Evolutionary conservation across 208 protist genomes (phyloP).

Genomic region (Wallacemonas sp.): DNA sequence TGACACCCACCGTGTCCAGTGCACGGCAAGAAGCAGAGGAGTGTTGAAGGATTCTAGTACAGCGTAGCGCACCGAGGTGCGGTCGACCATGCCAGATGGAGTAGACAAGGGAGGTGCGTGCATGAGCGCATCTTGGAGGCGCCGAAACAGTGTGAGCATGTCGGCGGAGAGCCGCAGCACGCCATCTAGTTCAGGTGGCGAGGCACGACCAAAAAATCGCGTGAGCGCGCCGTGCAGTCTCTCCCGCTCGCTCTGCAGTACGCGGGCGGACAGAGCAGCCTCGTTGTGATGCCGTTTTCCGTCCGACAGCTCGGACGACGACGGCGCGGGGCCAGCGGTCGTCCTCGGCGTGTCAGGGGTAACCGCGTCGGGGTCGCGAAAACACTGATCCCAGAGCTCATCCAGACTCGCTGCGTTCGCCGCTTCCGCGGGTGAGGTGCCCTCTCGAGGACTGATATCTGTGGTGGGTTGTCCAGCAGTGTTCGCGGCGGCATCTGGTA

Average conservation of each 20-base stretch:
- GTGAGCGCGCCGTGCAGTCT: conserved; percentile 12
- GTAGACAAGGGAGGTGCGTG: not conserved
- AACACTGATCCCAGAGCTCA: not conserved
- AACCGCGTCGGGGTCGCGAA: not conserved
- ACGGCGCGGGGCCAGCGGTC: not conserved
- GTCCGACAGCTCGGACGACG: not conserved
- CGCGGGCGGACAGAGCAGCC: conserved; percentile 12
- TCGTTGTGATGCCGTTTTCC: conserved; percentile 2
- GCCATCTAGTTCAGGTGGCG: conserved; percentile 32
- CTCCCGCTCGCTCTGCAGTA: conserved; percentile 18
- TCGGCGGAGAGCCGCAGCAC: conserved; percentile 29
- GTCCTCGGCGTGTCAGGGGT: not conserved
- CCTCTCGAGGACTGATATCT: too few species aligned
- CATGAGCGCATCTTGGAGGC: conserved; percentile 19
- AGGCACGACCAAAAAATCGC: conserved; percentile 30
- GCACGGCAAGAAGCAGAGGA: conserved; percentile 24
- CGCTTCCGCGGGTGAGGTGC: not conserved
- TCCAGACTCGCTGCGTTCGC: not conserved
- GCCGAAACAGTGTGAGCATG: conserved; percentile 9
- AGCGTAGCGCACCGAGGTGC: conserved; percentile 11
- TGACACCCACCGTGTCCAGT: conserved; percentile 35
- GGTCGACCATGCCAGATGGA: not conserved
- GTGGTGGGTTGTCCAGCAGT: not conserved
- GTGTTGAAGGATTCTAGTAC: conserved; percentile 30
- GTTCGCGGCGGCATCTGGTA: not conserved